A percentile compares a stretch with the other conserved stretches of the same genome.
Evolutionary conservation across 2,329 filamentous ascomycete genomes (phyloP).

Genomic region (Penicillium brevicompactum): DNA sequence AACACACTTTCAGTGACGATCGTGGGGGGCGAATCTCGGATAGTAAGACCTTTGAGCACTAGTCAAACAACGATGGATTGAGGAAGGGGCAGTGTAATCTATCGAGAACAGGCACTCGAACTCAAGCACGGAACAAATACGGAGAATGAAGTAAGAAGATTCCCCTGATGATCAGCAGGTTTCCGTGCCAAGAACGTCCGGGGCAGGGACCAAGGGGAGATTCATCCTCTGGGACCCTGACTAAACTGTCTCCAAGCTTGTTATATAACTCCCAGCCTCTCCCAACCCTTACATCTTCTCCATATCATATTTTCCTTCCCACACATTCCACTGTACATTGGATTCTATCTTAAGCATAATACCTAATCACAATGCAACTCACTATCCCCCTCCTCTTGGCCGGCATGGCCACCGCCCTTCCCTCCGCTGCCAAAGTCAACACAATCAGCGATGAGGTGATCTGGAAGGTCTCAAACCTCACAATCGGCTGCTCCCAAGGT

Average conservation of each 20-base stretch:
- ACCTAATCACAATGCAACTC: constrained; percentile 32
- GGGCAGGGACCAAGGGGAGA: neutral
- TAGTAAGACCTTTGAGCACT: constrained; percentile 2
- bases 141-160: no score
- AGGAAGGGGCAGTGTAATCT: neutral
- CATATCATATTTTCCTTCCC: neutral
- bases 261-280: constrained; percentile 6
- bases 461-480: constrained; percentile 37
- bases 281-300: neutral
- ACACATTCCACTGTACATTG: neutral
- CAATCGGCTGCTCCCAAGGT: constrained; percentile 34
- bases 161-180: neutral
- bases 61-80: neutral
- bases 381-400: constrained; percentile 29
- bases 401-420: constrained; percentile 22
- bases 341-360: neutral
- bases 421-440: constrained; percentile 15
- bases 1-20: constrained; percentile 6
- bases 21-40: neutral
- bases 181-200: neutral
- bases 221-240: constrained; percentile 6
- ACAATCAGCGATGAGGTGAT: constrained; percentile 19
- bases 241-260: neutral
- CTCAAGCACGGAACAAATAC: neutral
- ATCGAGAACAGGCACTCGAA: neutral